Percentiles rank a stretch among this genome's conserved stretches.
These are phyloP conservation scores for Phytophthora sansomeana DNA, from an alignment of 352 stramenopile genomes.

Conservation along the genomic window DNA sequence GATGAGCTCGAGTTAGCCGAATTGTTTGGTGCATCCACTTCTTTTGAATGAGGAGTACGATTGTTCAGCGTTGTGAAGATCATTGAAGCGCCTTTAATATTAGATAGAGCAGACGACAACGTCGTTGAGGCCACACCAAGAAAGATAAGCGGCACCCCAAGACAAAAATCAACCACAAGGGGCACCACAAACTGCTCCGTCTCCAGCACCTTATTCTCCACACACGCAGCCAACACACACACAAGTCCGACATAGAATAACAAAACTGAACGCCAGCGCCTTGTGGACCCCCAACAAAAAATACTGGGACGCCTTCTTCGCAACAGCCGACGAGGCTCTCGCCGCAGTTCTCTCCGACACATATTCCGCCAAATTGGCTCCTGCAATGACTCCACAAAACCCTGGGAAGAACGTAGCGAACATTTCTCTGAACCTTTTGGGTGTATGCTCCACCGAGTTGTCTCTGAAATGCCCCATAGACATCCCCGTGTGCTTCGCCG, in stretches of 20 bases:
- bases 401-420: slow-evolving; percentile 55
- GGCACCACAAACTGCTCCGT: slow-evolving; percentile 48
- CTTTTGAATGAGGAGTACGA: not conserved
- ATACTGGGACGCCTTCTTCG: slow-evolving; percentile 34
- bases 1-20: not conserved
- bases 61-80: slow-evolving; percentile 25
- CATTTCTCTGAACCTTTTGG: slow-evolving; percentile 36
- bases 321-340: slow-evolving; percentile 2
- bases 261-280: slow-evolving; percentile 46
- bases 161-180: slow-evolving; percentile 52
- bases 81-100: slow-evolving; percentile 43
- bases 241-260: slow-evolving; percentile 43
- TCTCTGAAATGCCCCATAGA: slow-evolving; percentile 33
- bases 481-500: slow-evolving; percentile 37
- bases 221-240: slow-evolving; percentile 42
- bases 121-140: slow-evolving; percentile 51
- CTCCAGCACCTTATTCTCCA: slow-evolving; percentile 40
- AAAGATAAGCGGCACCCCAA: slow-evolving; percentile 54
- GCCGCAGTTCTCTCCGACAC: slow-evolving; percentile 24
- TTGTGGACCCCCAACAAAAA: slow-evolving; percentile 56
- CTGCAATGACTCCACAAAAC: slow-evolving; percentile 53
- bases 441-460: slow-evolving; percentile 33
- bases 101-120: slow-evolving; percentile 58
- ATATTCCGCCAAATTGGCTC: slow-evolving; percentile 45
- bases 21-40: not conserved